Evolutionary conservation across 2,329 filamentous ascomycete species (phyloP).

Genomic region (Paraphaeosphaeria minitans): DNA sequence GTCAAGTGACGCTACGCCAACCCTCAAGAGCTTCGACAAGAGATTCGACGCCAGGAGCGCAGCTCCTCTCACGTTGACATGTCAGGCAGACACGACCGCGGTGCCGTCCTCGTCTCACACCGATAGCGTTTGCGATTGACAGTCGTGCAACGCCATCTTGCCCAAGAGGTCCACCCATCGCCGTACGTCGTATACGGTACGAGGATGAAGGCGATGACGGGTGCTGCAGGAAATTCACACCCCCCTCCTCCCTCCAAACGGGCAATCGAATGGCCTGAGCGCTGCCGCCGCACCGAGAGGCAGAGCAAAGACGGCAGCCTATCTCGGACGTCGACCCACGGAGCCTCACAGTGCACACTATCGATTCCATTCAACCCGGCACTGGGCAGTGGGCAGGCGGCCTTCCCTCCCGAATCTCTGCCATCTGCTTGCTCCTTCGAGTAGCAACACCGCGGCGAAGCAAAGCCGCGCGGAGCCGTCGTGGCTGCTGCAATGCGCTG

Average conservation of each 20-base stretch:
- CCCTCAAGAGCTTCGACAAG: no score
- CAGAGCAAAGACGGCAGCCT: not conserved
- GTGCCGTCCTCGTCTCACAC: not conserved
- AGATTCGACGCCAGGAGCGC: constrained; percentile 1
- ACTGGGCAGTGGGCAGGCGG: no score
- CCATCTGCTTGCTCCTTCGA: not conserved
- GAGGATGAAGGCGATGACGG: not conserved
- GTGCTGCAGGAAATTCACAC: not conserved
- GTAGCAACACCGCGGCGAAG: constrained; percentile 8
- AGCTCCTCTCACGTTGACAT: not conserved
- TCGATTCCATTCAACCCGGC: not conserved
- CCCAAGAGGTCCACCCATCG: not conserved
- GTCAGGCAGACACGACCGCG: not conserved
- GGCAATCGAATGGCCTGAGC: not conserved
- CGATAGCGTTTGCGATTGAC: constrained; percentile 7
- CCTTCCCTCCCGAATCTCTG: not conserved
- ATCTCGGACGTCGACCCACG: not conserved
- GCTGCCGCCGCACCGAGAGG: not conserved
- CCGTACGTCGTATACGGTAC: not conserved
- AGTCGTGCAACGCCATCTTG: constrained; percentile 3
- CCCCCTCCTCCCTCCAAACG: not conserved
- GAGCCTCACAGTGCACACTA: constrained; percentile 1
- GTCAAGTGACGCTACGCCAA: constrained; percentile 11
- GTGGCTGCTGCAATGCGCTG: not conserved
- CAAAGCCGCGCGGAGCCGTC: not conserved